These are phyloP conservation scores for Miscanthus lutarioriparius DNA, from an alignment of 176 grass and related monocot genomes.

Conservation along the genomic window DNA sequence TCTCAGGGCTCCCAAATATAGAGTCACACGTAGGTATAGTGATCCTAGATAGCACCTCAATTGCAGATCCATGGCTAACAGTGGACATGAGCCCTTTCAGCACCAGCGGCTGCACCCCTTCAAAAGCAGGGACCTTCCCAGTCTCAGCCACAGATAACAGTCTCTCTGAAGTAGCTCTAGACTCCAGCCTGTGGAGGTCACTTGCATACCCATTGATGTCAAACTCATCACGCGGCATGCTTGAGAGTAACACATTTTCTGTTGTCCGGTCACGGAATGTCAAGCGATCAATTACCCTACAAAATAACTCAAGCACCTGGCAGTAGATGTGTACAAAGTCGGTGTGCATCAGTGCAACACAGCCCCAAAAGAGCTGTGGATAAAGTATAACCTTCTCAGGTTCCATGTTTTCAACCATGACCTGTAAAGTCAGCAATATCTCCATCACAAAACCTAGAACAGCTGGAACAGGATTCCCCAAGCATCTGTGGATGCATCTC, in stretches of 20 bases:
- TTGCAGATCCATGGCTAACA: slow-evolving; percentile 82
- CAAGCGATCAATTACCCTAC: slow-evolving; percentile 80
- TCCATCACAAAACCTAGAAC: slow-evolving; percentile 95
- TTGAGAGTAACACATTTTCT: slow-evolving; percentile 85
- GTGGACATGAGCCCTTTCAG: slow-evolving; percentile 92
- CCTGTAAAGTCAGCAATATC: slow-evolving; percentile 87
- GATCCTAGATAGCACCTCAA: slow-evolving; percentile 92
- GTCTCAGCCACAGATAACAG: slow-evolving; percentile 58
- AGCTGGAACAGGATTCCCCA: slow-evolving; percentile 84
- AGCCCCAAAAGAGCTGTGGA: slow-evolving; percentile 98
- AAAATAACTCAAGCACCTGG: slow-evolving; percentile 87
- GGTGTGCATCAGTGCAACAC: slow-evolving; percentile 93
- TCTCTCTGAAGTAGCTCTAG: slow-evolving; percentile 58
- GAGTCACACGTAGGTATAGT: slow-evolving; percentile 88
- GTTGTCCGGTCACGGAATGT: slow-evolving; percentile 84
- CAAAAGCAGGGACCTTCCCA: slow-evolving; percentile 80
- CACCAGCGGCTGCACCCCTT: slow-evolving; percentile 93
- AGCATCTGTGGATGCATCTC: slow-evolving; percentile 88
- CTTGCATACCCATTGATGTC: slow-evolving; percentile 64
- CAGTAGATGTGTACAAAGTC: slow-evolving; percentile 96
- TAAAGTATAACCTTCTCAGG: slow-evolving; percentile 97
- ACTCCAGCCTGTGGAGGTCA: slow-evolving; percentile 75
- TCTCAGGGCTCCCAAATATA: slow-evolving; percentile 91
- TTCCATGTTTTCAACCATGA: slow-evolving; percentile 99
- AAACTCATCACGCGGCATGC: slow-evolving; percentile 95